A percentile compares a stretch with the other conserved stretches of the same genome.
phyloP scores from a whole-genome alignment of 805 yeast species.

The Metschnikowia cerradonensis region DNA sequence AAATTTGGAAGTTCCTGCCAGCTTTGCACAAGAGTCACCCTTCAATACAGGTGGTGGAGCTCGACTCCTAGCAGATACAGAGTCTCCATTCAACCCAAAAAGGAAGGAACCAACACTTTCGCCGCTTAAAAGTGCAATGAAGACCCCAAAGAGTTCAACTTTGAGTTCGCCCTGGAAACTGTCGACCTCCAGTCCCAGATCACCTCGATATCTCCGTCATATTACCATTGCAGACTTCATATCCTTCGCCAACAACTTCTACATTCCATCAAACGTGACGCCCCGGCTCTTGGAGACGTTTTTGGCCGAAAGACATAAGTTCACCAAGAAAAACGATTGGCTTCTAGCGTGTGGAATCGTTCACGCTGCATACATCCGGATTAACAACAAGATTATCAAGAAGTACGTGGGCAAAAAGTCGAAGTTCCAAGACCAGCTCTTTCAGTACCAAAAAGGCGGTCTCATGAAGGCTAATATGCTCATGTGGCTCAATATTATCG shows the following conservation, averaged over 20 bases:
- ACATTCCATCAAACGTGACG: conserved; percentile 53
- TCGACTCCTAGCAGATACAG: conserved; percentile 5
- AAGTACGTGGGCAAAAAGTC: conserved; percentile 47
- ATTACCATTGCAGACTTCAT: conserved; percentile 34
- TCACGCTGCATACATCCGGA: conserved; percentile 51
- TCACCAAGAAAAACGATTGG: conserved; percentile 59
- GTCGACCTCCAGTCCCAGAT: background rate
- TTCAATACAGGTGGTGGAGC: conserved; percentile 4
- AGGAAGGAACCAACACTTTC: background rate
- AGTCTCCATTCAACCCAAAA: conserved; percentile 13
- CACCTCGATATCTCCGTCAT: conserved; percentile 15
- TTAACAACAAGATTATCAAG: conserved; percentile 46
- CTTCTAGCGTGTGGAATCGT: conserved; percentile 64
- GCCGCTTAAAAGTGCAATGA: conserved; percentile 21
- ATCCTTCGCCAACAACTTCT: conserved; percentile 58
- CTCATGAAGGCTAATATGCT: conserved; percentile 45
- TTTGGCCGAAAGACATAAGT: conserved; percentile 46
- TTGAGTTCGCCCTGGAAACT: conserved; percentile 11
- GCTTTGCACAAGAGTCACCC: conserved; percentile 10
- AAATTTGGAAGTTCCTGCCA: background rate
- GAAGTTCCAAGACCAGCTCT: conserved; percentile 47
- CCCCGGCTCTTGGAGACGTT: conserved; percentile 48
- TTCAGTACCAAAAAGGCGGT: conserved; percentile 52
- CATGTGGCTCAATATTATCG: conserved; percentile 51
- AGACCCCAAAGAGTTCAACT: conserved; percentile 8